These are phyloP conservation scores for Triticum timopheevii DNA, from an alignment of 176 grass and related monocot genomes.

Conservation along the genomic window DNA sequence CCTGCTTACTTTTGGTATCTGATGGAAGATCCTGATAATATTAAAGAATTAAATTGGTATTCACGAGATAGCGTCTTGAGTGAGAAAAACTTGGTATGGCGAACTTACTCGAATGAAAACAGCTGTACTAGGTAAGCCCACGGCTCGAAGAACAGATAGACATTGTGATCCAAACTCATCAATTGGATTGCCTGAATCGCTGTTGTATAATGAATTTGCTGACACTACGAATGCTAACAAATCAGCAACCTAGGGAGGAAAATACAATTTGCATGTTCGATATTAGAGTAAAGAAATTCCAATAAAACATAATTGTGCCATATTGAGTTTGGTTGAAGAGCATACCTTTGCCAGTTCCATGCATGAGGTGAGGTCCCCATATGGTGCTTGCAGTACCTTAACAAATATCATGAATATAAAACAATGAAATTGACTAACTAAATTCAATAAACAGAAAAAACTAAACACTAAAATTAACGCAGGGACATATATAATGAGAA, in stretches of 20 bases:
- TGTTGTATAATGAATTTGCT: conserved; percentile 71
- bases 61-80: not conserved
- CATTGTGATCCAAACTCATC: conserved; percentile 86
- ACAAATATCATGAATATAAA: conserved; percentile 17
- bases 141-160: conserved; percentile 76
- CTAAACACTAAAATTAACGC: conserved; percentile 19
- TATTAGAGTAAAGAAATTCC: conserved; percentile 34
- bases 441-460: conserved; percentile 14
- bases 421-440: not conserved
- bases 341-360: conserved; percentile 94
- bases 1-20: conserved; percentile 85
- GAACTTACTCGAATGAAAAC: conserved; percentile 82
- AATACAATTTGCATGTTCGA: conserved; percentile 34
- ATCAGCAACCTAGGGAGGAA: conserved; percentile 76
- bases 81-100: not conserved
- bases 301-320: not conserved
- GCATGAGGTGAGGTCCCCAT: conserved; percentile 87
- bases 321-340: conserved; percentile 23
- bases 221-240: conserved; percentile 83
- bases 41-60: conserved; percentile 18
- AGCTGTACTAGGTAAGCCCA: conserved; percentile 87
- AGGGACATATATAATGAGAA: conserved; percentile 12
- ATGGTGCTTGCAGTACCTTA: conserved; percentile 94
- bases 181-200: conserved; percentile 44
- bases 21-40: conserved; percentile 77